Percentiles rank a stretch among this genome's conserved stretches.
These are phyloP conservation scores for Trypanosoma melophagium DNA, from an alignment of 208 protist genomes.

Conservation along the genomic window DNA sequence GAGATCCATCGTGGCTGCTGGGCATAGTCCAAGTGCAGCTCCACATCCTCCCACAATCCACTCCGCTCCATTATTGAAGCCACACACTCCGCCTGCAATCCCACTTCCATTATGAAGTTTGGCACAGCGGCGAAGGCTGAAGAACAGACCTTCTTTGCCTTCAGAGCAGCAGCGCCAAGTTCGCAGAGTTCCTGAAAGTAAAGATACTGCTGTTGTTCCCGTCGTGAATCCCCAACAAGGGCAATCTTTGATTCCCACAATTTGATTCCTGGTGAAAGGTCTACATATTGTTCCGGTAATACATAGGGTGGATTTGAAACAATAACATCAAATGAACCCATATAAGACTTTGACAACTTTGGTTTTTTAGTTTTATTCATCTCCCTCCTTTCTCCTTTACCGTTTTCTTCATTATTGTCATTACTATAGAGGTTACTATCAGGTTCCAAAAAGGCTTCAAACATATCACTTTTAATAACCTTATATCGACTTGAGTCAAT, in stretches of 20 bases:
- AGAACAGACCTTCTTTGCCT: slow-evolving; percentile 41
- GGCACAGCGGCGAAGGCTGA: slow-evolving; percentile 36
- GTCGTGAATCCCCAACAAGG: slow-evolving; percentile 75
- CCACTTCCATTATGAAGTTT: slow-evolving; percentile 79
- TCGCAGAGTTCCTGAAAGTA: slow-evolving; percentile 90
- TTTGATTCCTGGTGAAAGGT: slow-evolving; percentile 55
- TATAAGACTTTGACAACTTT: slow-evolving; percentile 7
- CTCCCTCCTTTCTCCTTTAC: neutral
- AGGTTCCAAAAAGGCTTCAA: slow-evolving; percentile 49
- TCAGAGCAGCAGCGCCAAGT: slow-evolving; percentile 55
- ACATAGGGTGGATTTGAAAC: slow-evolving; percentile 90
- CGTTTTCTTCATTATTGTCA: neutral
- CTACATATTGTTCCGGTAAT: slow-evolving; percentile 72
- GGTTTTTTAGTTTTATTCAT: neutral
- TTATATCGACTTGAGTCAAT: slow-evolving; percentile 46
- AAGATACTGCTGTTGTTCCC: slow-evolving; percentile 65
- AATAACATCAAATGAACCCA: slow-evolving; percentile 69
- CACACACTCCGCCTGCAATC: slow-evolving; percentile 70
- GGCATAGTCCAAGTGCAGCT: slow-evolving; percentile 74
- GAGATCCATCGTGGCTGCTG: slow-evolving; percentile 80
- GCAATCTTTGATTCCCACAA: slow-evolving; percentile 82
- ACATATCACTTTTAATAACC: slow-evolving; percentile 76
- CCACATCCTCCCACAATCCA: slow-evolving; percentile 56
- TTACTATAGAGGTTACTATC: neutral
- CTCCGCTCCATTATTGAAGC: slow-evolving; percentile 78